phyloP scores from a whole-genome alignment of 1,284 basidiomycete genomes.

The Pterulicium gracile region DNA sequence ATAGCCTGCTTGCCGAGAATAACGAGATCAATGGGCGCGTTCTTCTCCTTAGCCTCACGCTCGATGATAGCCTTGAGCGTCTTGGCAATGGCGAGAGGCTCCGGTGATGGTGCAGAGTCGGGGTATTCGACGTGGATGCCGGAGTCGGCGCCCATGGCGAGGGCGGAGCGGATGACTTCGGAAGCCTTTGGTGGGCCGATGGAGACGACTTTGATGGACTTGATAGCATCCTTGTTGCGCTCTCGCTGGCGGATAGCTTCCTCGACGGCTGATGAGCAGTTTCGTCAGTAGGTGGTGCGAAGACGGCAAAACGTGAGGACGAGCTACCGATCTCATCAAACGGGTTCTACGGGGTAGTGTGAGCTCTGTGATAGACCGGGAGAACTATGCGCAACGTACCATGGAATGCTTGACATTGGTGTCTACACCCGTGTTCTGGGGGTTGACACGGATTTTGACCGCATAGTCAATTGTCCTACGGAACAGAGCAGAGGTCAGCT shows the following conservation, averaged over 20 bases:
- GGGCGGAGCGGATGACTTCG: conserved; percentile 90
- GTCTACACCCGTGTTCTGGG: conserved; percentile 87
- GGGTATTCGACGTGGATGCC: conserved; percentile 86
- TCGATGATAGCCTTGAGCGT: conserved; percentile 73
- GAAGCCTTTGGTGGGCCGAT: conserved; percentile 87
- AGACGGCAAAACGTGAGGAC: background rate
- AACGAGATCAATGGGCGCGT: conserved; percentile 70
- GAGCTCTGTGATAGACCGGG: too few species aligned
- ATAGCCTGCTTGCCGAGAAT: conserved; percentile 99
- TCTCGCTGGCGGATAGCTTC: conserved; percentile 93
- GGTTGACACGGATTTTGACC: conserved; percentile 91
- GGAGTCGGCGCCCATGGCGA: conserved; percentile 96
- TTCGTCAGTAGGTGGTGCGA: background rate
- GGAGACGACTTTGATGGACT: conserved; percentile 84
- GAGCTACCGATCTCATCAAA: conserved; percentile 87
- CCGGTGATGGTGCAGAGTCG: conserved; percentile 62
- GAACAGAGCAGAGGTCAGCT: conserved; percentile 2
- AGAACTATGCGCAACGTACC: too few species aligned
- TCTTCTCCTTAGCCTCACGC: conserved; percentile 39
- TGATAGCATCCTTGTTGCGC: conserved; percentile 63
- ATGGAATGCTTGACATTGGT: conserved; percentile 95
- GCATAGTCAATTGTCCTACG: conserved; percentile 71
- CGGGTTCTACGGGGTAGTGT: conserved; percentile 86
- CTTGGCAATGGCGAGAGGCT: conserved; percentile 84
- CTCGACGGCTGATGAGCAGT: conserved; percentile 71